Percentiles rank a stretch among this genome's conserved stretches.
These are phyloP conservation scores for Pseudogymnoascus sp. DNA, from an alignment of 2,329 filamentous ascomycete genomes.

Conservation along the genomic window DNA sequence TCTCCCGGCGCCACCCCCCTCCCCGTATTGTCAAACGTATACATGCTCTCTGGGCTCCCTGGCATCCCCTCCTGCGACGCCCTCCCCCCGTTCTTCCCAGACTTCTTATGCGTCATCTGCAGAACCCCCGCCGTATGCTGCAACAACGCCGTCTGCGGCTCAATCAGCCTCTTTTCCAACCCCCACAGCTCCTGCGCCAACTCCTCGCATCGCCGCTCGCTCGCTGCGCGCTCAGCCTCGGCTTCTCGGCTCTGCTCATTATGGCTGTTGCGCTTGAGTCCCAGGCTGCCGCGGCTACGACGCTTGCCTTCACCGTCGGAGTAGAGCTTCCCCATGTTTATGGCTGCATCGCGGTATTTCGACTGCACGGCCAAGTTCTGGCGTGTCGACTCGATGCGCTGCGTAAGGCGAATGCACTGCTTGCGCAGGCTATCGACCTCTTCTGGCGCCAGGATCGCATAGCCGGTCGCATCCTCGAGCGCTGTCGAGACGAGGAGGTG, in stretches of 20 bases:
- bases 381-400: constrained; percentile 72
- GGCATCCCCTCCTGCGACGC: constrained; percentile 46
- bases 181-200: constrained; percentile 71
- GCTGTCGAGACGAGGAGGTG: constrained; percentile 92
- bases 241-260: constrained; percentile 41
- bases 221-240: constrained; percentile 65
- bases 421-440: constrained; percentile 90
- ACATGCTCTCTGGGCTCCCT: constrained; percentile 68
- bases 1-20: constrained; percentile 52
- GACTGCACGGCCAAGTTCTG: constrained; percentile 81
- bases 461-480: constrained; percentile 77
- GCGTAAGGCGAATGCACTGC: constrained; percentile 62
- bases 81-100: constrained; percentile 37
- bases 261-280: constrained; percentile 33
- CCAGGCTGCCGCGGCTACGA: constrained; percentile 41
- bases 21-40: constrained; percentile 56
- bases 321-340: constrained; percentile 76
- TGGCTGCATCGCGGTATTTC: constrained; percentile 89
- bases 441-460: constrained; percentile 78
- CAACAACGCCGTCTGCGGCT: constrained; percentile 66
- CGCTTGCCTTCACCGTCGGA: constrained; percentile 45
- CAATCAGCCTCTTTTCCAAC: constrained; percentile 67
- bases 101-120: constrained; percentile 75
- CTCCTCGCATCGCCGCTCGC: constrained; percentile 76
- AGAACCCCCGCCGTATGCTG: constrained; percentile 90